These are phyloP conservation scores for Coemansia sp. DNA, from an alignment of 192 early-diverging fungal species.

Conservation along the genomic window DNA sequence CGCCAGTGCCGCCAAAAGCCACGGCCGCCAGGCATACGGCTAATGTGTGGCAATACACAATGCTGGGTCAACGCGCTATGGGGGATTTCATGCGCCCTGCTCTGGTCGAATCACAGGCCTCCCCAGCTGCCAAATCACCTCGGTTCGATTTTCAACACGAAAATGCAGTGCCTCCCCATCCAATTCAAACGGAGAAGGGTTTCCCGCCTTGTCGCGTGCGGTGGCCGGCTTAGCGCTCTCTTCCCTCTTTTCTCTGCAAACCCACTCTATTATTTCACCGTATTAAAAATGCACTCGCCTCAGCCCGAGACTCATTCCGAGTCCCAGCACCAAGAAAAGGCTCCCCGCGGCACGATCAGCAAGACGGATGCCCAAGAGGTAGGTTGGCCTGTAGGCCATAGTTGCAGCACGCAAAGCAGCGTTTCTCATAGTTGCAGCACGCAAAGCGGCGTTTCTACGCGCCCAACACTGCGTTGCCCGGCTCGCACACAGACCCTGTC, in stretches of 20 bases:
- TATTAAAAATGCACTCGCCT: neutral
- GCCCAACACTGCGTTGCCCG: too few species aligned
- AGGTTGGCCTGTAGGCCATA: neutral
- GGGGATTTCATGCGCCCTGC: neutral
- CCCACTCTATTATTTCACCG: neutral
- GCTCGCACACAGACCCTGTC: neutral
- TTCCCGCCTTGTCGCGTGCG: neutral
- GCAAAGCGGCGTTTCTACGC: neutral
- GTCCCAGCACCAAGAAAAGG: neutral
- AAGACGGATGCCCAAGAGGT: slow-evolving; percentile 12
- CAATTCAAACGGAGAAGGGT: neutral
- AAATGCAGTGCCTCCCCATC: neutral
- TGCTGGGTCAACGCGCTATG: too few species aligned
- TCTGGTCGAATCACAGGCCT: slow-evolving; percentile 8
- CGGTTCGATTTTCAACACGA: slow-evolving; percentile 1
- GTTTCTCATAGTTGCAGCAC: neutral
- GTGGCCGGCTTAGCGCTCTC: neutral
- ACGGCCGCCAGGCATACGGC: neutral
- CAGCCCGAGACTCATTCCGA: neutral
- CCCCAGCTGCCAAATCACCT: neutral
- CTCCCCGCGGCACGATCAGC: neutral
- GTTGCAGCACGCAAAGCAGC: neutral
- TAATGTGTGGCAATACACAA: neutral
- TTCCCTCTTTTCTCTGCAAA: neutral
- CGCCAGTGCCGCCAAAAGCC: slow-evolving; percentile 5